A percentile compares a stretch with the other conserved stretches of the same genome.
Conservation (phyloP, 1,284 basidiomycete genomes). For the Xerocomus minutiporus region DNA sequence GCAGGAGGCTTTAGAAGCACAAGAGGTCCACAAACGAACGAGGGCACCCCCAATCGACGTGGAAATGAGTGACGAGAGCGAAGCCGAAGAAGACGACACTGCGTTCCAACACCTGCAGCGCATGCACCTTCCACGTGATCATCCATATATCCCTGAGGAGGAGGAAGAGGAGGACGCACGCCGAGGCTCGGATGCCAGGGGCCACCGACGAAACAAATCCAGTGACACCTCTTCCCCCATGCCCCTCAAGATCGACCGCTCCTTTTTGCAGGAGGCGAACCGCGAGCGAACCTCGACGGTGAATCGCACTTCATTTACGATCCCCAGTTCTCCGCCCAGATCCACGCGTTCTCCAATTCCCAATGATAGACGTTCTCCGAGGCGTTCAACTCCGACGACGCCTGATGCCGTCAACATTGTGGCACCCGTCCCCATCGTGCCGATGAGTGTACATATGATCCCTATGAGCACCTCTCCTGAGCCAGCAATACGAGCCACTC, state of each 20-base stretch:
- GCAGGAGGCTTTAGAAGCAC: constrained; percentile 37
- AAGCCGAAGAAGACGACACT: constrained; percentile 54
- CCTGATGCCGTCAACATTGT: constrained; percentile 19
- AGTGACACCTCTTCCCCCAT: constrained; percentile 17
- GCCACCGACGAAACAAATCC: constrained; percentile 13
- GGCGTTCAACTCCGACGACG: constrained; percentile 16
- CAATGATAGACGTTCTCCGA: constrained; percentile 19
- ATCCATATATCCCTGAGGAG: constrained; percentile 63
- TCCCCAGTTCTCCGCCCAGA: constrained; percentile 19
- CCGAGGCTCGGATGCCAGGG: constrained; percentile 19
- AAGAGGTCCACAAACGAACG: constrained; percentile 36
- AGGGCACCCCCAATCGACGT: constrained; percentile 66
- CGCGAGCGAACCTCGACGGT: constrained; percentile 44
- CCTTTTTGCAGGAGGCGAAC: constrained; percentile 35
- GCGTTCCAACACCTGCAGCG: constrained; percentile 35
- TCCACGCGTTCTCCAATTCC: constrained; percentile 24
- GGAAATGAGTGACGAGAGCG: constrained; percentile 79
- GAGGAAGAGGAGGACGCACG: constrained; percentile 47
- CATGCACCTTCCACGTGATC: constrained; percentile 40
- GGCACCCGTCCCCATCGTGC: constrained; percentile 23
- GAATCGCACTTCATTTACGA: constrained; percentile 39
- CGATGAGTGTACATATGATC: constrained; percentile 16
- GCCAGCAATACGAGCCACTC: constrained; percentile 13
- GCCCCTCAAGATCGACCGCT: constrained; percentile 22
- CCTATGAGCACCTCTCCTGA: constrained; percentile 16